phyloP scores from a whole-genome alignment of 148 eudicot genomes.

The Rheum nobile region DNA sequence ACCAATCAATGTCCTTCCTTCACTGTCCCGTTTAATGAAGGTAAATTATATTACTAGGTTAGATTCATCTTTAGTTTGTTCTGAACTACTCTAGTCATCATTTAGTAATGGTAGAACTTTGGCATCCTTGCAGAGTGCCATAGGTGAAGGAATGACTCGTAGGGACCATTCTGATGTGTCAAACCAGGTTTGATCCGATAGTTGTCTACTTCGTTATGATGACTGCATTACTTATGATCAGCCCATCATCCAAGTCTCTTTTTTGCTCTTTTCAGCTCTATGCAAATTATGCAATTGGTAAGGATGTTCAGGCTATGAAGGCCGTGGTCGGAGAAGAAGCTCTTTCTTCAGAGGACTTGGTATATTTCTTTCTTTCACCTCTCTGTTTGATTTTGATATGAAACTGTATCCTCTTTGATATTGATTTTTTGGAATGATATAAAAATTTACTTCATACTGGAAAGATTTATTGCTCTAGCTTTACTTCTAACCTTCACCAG shows the following conservation, averaged over 20 bases:
- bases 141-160: conserved; percentile 99
- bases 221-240: neutral
- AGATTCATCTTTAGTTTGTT: neutral
- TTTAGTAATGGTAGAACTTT: neutral
- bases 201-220: neutral
- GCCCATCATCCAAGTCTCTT: neutral
- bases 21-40: conserved; percentile 96
- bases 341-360: conserved; percentile 97
- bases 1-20: conserved; percentile 96
- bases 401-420: neutral
- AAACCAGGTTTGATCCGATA: conserved; percentile 49
- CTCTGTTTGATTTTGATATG: neutral
- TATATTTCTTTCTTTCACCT: conserved; percentile 14
- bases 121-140: conserved; percentile 69
- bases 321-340: conserved; percentile 99
- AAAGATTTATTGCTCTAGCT: too few species aligned
- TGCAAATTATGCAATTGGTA: conserved; percentile 98
- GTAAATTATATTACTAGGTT: conserved; percentile 20
- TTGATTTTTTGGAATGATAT: neutral
- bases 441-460: neutral
- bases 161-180: conserved; percentile 98
- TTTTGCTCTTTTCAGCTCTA: conserved; percentile 46
- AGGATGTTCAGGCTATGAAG: conserved; percentile 99
- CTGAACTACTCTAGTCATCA: neutral
- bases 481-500: too few species aligned